Percentiles rank a stretch among this genome's conserved stretches.
Evolutionary conservation across 2,329 filamentous ascomycete species (phyloP).

Genomic region (Saccharata proteae): DNA sequence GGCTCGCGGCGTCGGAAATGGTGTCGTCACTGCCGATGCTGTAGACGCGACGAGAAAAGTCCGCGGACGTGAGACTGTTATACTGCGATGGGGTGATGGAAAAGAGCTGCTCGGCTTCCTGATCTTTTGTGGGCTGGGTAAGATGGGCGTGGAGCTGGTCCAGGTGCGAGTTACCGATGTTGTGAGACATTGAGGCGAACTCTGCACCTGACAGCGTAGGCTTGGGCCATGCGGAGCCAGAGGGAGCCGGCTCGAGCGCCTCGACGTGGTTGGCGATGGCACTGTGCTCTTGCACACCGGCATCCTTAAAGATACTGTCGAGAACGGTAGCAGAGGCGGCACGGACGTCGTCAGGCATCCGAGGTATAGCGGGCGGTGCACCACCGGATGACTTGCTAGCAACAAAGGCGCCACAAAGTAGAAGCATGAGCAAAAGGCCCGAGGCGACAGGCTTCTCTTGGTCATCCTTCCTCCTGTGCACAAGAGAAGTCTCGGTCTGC

Average conservation of each 20-base stretch:
- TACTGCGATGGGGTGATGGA: slow-evolving; percentile 78
- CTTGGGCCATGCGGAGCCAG: slow-evolving; percentile 25
- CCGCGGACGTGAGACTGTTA: slow-evolving; percentile 66
- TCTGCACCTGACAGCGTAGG: slow-evolving; percentile 24
- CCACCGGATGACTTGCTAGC: slow-evolving; percentile 70
- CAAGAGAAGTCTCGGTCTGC: slow-evolving; percentile 26
- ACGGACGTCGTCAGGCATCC: slow-evolving; percentile 69
- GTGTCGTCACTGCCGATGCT: slow-evolving; percentile 38
- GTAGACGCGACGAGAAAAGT: slow-evolving; percentile 46
- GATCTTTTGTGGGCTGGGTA: slow-evolving; percentile 58
- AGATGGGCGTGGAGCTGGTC: slow-evolving; percentile 33
- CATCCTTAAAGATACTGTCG: slow-evolving; percentile 72
- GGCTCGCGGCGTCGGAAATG: slow-evolving; percentile 24
- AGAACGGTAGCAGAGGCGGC: slow-evolving; percentile 66
- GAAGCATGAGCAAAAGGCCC: slow-evolving; percentile 81
- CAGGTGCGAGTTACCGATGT: slow-evolving; percentile 18
- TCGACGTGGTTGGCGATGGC: slow-evolving; percentile 42
- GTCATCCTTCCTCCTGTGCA: slow-evolving; percentile 31
- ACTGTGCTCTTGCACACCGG: slow-evolving; percentile 45
- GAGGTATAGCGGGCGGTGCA: slow-evolving; percentile 58
- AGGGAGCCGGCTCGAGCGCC: slow-evolving; percentile 25
- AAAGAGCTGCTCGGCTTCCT: slow-evolving; percentile 81
- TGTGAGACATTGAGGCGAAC: slow-evolving; percentile 20
- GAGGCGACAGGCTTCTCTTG: slow-evolving; percentile 57
- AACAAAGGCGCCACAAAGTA: slow-evolving; percentile 92